Evolutionary conservation across 2,329 filamentous ascomycete species (phyloP).

Genomic region (Sclerotinia sclerotiorum): DNA sequence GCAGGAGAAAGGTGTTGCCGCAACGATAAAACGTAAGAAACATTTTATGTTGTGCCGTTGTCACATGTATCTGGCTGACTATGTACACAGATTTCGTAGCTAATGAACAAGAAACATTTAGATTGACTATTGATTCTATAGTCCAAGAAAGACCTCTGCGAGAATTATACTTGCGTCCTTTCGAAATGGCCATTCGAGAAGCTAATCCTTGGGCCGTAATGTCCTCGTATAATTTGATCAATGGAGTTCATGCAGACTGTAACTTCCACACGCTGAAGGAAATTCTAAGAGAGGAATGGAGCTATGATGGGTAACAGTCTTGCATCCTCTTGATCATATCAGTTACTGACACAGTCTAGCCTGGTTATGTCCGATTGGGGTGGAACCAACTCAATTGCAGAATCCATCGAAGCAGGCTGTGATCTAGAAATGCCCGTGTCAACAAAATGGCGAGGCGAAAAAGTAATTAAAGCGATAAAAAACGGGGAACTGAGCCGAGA

Average conservation of each 20-base stretch:
- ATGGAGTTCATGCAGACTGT: slow-evolving; percentile 61
- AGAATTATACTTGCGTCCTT: slow-evolving; percentile 72
- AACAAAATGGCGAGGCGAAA: slow-evolving; percentile 55
- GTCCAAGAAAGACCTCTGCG: slow-evolving; percentile 64
- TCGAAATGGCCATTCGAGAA: slow-evolving; percentile 69
- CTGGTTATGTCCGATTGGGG: slow-evolving; percentile 61
- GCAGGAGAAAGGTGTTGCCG: slow-evolving; percentile 71
- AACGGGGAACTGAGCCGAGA: slow-evolving; percentile 49
- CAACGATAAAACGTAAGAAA: slow-evolving; percentile 71
- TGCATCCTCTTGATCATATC: not conserved
- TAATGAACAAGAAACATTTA: slow-evolving; percentile 72
- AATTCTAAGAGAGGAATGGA: slow-evolving; percentile 61
- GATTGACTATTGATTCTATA: slow-evolving; percentile 62
- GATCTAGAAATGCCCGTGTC: slow-evolving; percentile 60
- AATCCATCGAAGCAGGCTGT: slow-evolving; percentile 55
- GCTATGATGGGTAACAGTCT: slow-evolving; percentile 55
- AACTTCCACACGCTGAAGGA: slow-evolving; percentile 55
- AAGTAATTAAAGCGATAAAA: slow-evolving; percentile 54
- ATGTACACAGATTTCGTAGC: slow-evolving; percentile 57
- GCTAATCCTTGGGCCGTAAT: slow-evolving; percentile 69
- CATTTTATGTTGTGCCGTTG: not conserved
- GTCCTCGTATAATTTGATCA: slow-evolving; percentile 67
- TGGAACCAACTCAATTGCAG: slow-evolving; percentile 56
- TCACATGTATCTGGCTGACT: slow-evolving; percentile 24
- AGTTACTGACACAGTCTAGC: slow-evolving; percentile 40